A percentile compares a stretch with the other conserved stretches of the same genome.
phyloP scores from a whole-genome alignment of 371 early-diverging fungal genomes.

The Amoeboaphelidium protococcarum region DNA sequence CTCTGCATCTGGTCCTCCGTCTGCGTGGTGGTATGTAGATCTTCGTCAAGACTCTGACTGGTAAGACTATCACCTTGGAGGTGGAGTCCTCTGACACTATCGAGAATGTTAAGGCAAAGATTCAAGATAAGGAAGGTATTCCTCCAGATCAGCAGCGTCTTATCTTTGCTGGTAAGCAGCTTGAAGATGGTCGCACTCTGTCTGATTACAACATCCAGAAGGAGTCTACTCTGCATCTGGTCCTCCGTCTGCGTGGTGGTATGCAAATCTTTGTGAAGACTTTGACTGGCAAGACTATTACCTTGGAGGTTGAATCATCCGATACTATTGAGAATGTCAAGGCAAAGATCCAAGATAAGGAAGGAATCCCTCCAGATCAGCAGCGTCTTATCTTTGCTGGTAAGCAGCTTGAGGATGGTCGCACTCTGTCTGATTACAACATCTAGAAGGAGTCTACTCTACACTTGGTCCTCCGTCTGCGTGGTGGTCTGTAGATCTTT shows the following conservation, averaged over 20 bases:
- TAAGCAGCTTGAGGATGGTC: slow-evolving; percentile 20
- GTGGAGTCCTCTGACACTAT: slow-evolving; percentile 11
- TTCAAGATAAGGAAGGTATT: slow-evolving; percentile 31
- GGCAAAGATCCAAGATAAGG: slow-evolving; percentile 23
- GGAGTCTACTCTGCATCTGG: slow-evolving; percentile 45
- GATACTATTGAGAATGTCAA: slow-evolving; percentile 93
- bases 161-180: slow-evolving; percentile 57
- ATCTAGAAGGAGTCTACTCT: too few species aligned
- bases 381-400: slow-evolving; percentile 28
- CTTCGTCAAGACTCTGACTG: slow-evolving; percentile 17
- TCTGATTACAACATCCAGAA: slow-evolving; percentile 53
- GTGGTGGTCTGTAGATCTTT: slow-evolving; percentile 85
- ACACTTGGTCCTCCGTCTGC: too few species aligned
- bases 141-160: slow-evolving; percentile 63
- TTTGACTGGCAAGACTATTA: slow-evolving; percentile 63
- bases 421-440: too few species aligned
- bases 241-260: slow-evolving; percentile 36
- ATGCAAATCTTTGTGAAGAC: slow-evolving; percentile 78
- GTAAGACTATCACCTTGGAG: slow-evolving; percentile 15
- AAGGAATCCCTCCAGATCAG: slow-evolving; percentile 31
- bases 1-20: slow-evolving; percentile 55
- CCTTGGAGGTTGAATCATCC: slow-evolving; percentile 81
- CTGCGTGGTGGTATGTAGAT: slow-evolving; percentile 38
- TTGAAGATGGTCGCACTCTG: slow-evolving; percentile 49
- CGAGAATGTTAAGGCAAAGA: slow-evolving; percentile 16